Percentiles rank a stretch among this genome's conserved stretches.
phyloP scores from a whole-genome alignment of 768 basidiomycete species.

The Chalciporus chontae region DNA sequence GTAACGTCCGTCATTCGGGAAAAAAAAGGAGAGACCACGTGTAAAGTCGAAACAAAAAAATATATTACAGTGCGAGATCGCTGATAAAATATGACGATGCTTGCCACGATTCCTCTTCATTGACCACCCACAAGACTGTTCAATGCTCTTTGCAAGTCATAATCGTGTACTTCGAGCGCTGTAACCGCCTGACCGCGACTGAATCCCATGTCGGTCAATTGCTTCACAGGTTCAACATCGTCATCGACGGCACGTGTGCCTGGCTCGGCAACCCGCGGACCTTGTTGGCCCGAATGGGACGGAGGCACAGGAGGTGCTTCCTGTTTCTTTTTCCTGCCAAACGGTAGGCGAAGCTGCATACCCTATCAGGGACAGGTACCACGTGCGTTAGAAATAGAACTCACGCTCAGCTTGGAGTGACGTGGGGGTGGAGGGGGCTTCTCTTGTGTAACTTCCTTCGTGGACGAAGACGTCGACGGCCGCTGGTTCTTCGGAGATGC shows the following conservation, averaged over 20 bases:
- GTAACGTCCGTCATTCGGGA: slow-evolving; percentile 7
- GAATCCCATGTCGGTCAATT: slow-evolving; percentile 90
- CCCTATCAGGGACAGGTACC: not conserved
- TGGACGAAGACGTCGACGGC: slow-evolving; percentile 54
- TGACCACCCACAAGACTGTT: slow-evolving; percentile 60
- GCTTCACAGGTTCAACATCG: slow-evolving; percentile 73
- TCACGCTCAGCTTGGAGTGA: slow-evolving; percentile 75
- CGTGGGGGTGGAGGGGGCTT: slow-evolving; percentile 53
- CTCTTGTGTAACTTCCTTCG: slow-evolving; percentile 48
- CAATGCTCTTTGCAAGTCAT: slow-evolving; percentile 75
- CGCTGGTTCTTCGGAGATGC: slow-evolving; percentile 54
- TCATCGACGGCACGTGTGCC: slow-evolving; percentile 54
- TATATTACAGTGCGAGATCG: slow-evolving; percentile 19
- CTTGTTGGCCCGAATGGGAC: slow-evolving; percentile 31
- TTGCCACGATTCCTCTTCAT: slow-evolving; percentile 5
- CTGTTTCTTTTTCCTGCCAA: slow-evolving; percentile 72
- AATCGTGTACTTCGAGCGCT: slow-evolving; percentile 81
- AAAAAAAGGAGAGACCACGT: slow-evolving; percentile 13
- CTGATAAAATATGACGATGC: slow-evolving; percentile 15
- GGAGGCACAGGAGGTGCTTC: slow-evolving; percentile 39
- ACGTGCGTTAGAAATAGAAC: slow-evolving; percentile 27
- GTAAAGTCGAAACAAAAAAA: slow-evolving; percentile 1
- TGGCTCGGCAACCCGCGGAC: slow-evolving; percentile 45
- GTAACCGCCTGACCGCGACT: slow-evolving; percentile 74
- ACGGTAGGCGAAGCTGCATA: slow-evolving; percentile 66